Evolutionary conservation across 331 rosid genomes (phyloP), one percentile per base, ranked within the genome.

Genomic region (Arachis monticola): DNA sequence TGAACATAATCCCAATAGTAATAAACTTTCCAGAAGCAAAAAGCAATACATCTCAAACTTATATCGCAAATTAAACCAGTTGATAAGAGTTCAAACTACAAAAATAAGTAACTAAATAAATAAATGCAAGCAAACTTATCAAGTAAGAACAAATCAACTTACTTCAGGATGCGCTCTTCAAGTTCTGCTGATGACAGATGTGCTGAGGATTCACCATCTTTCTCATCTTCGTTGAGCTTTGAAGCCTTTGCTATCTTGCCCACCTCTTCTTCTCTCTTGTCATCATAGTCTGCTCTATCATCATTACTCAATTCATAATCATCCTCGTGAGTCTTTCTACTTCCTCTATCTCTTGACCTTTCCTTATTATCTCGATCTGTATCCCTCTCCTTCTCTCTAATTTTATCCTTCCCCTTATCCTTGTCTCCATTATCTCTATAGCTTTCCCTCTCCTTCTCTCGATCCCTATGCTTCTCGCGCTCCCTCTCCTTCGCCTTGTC

Each of bases 121-220:
- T 14, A 14, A 30, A 70, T 47, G 68, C 3, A 35, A 53, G 65
- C 44, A 81, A 71, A 32, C 30, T 27, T 30, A 63, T 46, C 2
- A 66, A 51, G 52, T 8, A 38, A 73, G 13, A 14, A 60, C 27
- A 75, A 52, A 64, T 11, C 12, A 44, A 80, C 89, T 85, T 72
- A 89, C 98, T 72, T 91, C 78, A 83, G 47, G 56, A 93, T 87
- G 77, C 96, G 98, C 59, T 77, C 86, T 82, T 83, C 91, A 51
- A 93, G 87, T 84, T 84, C 90, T 22, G 81, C 57, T 55, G 91
- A 41, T 12, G 84, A 80, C 47, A 79, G 11, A 10, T 78, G 84
- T 22, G 60, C 64, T 53, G 78, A 53, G 11, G 85, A 70, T 30
- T 83, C 89, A 50, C 80, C 67, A 65, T 75, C 80, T 40, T 67